Conservation (phyloP, 768 basidiomycete species). For the Calocybe indica region DNA sequence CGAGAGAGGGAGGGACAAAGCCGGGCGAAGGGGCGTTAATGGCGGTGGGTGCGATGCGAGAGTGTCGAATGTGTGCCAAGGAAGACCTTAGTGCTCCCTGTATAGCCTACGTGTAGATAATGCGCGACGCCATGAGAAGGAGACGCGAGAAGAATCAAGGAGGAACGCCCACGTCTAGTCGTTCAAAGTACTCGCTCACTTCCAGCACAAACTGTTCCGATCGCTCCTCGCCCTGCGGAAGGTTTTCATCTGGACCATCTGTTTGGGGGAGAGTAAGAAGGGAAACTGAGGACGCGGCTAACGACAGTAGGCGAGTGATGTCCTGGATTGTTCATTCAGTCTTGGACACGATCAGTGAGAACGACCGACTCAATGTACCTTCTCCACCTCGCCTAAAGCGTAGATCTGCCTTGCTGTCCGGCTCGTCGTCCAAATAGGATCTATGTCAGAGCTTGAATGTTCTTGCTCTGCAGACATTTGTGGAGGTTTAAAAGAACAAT, state of each 20-base stretch:
- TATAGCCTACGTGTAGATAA: constrained; percentile 46
- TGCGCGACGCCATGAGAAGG: constrained; percentile 3
- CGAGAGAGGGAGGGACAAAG: constrained; percentile 73
- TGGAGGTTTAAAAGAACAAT: too few relatives aligned
- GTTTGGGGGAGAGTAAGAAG: constrained; percentile 81
- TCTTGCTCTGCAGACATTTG: too few relatives aligned
- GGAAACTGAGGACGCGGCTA: constrained; percentile 75
- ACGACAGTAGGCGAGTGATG: constrained; percentile 66
- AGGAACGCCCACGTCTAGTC: constrained; percentile 53
- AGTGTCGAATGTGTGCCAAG: constrained; percentile 74
- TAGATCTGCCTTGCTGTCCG: constrained; percentile 79
- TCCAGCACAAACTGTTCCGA: constrained; percentile 83
- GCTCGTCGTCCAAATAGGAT: constrained; percentile 79
- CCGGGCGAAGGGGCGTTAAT: constrained; percentile 72
- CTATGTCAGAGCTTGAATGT: constrained; percentile 34
- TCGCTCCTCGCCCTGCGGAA: constrained; percentile 78
- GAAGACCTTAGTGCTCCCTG: constrained; percentile 73
- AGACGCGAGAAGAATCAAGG: neutral
- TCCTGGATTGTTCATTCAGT: constrained; percentile 41
- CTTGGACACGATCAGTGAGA: too few relatives aligned
- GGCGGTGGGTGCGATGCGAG: constrained; percentile 83
- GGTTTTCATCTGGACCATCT: constrained; percentile 56
- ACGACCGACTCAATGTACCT: constrained; percentile 33
- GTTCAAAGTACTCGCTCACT: constrained; percentile 82
- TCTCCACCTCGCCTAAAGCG: constrained; percentile 75